Evolutionary conservation across 306 rosid species (phyloP), one percentile per base, ranked within the genome.

Genomic region (Quercus suber): DNA sequence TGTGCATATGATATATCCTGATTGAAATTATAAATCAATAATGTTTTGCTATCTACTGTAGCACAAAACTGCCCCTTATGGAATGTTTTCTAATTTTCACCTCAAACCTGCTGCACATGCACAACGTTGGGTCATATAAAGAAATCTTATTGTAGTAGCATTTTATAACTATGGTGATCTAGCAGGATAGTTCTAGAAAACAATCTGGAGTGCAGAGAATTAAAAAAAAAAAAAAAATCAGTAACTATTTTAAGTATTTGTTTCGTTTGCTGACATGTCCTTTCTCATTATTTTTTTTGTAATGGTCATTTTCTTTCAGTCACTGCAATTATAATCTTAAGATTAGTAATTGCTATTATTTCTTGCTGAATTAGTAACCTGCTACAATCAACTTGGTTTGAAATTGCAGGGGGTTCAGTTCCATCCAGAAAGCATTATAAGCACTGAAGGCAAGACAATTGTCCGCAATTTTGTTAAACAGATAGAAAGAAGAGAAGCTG

Each of bases 351-450:
- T 57, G 52, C 3, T 41, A 4, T 61, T 63, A 49, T 49, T 49
- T 12, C 17, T 49, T 49, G 0, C 53, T 49, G 27, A 15, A 15
- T 67, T 67, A 33, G 15, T 67, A 59, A 33, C 68, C 68, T 57
- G 52, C 4, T 41, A 2, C 63, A 71, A 73, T 58, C 18, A 20
- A 69, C 25, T 59, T 6, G 21, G 20, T 68, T 53, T 35, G 20
- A 78, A 71, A 69, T 71, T 89, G 81, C 89, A 95, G 99, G 97
- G 99, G 41, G 99, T 95, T 83, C 99, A 95, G 82, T 95, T 95
- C 83, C 99, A 92, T 82, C 99, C 99, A 0, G 99, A 92, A 86
- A 95, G 99, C 86, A 92, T 95, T 51, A 92, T 95, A 84, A 91
- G 97, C 58, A 79, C 81, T 0, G 94, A 92, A 75, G 99, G 98